Evolutionary conservation across 2,329 filamentous ascomycete species (phyloP).

Genomic region (Fusarium siculi): DNA sequence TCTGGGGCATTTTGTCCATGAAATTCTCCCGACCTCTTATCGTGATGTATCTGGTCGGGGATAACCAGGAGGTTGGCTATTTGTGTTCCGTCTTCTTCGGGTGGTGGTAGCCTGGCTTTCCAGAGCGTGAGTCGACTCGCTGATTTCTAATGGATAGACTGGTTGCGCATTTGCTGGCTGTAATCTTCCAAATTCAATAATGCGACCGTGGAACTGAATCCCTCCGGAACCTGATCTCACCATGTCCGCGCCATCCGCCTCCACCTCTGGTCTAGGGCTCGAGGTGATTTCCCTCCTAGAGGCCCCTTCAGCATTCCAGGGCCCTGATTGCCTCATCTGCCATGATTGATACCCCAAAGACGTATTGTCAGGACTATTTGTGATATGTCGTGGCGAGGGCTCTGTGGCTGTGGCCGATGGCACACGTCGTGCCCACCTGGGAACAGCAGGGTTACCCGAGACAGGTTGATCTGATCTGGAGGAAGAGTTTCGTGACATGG

Average conservation of each 20-base stretch:
- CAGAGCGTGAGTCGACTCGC: constrained; percentile 10
- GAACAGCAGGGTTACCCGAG: neutral
- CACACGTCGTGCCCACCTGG: constrained; percentile 6
- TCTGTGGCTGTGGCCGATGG: constrained; percentile 37
- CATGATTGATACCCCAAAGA: constrained; percentile 22
- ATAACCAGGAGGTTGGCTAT: neutral
- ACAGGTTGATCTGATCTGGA: constrained; percentile 18
- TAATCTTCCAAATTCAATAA: constrained; percentile 37
- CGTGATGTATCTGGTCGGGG: neutral
- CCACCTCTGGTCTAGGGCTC: neutral
- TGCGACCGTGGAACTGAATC: constrained; percentile 37
- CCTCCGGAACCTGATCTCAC: constrained; percentile 40
- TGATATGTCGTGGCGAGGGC: constrained; percentile 25
- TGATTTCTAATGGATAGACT: constrained; percentile 29
- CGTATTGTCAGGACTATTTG: constrained; percentile 5
- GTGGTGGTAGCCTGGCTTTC: constrained; percentile 9
- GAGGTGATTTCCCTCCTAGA: constrained; percentile 9
- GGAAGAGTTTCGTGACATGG: constrained; percentile 32
- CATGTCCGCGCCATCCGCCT: constrained; percentile 33
- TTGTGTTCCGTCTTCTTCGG: neutral
- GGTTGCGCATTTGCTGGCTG: neutral
- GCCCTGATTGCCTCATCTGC: constrained; percentile 24
- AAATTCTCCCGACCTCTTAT: neutral
- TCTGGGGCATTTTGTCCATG: neutral
- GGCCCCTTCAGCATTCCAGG: constrained; percentile 27